A percentile compares a stretch with the other conserved stretches of the same genome.
Evolutionary conservation across 192 early-diverging fungal species (phyloP).

Genomic region (Pilobolus umbonatus): DNA sequence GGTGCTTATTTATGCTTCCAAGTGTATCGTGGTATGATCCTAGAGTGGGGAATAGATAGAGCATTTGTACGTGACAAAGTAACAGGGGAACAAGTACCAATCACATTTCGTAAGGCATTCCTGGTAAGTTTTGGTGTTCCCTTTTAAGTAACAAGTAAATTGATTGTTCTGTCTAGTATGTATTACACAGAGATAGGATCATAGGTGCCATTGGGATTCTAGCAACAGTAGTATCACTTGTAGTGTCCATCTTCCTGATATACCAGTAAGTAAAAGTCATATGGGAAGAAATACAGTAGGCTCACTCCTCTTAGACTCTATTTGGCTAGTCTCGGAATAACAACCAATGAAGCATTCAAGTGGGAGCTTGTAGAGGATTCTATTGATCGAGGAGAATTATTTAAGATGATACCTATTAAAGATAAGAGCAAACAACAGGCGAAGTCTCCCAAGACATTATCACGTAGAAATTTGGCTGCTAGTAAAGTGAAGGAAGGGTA

Average conservation of each 20-base stretch:
- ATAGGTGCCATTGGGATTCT: conserved; percentile 52
- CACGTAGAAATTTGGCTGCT: neutral
- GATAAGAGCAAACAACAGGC: neutral
- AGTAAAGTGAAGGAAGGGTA: neutral
- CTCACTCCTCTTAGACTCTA: conserved; percentile 30
- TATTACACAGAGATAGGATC: conserved; percentile 43
- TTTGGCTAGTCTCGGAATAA: conserved; percentile 40
- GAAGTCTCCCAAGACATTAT: neutral
- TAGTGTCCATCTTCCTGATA: conserved; percentile 41
- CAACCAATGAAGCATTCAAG: conserved; percentile 53
- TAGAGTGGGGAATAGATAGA: conserved; percentile 26
- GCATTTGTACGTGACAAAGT: conserved; percentile 19
- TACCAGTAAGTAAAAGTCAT: conserved; percentile 37
- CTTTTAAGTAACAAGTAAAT: neutral
- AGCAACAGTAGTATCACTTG: conserved; percentile 37
- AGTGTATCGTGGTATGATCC: conserved; percentile 34
- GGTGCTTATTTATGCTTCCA: conserved; percentile 41
- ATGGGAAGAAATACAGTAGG: neutral
- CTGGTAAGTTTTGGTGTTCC: conserved; percentile 33
- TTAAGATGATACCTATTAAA: neutral
- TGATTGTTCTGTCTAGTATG: conserved; percentile 26
- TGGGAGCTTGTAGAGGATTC: conserved; percentile 51
- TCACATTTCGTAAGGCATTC: conserved; percentile 37
- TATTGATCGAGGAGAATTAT: conserved; percentile 39
- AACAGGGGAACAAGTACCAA: conserved; percentile 9